A percentile compares a stretch with the other conserved stretches of the same genome.
These are phyloP conservation scores for Podaxis sp. DNA, from an alignment of 768 basidiomycete genomes.

Conservation along the genomic window DNA sequence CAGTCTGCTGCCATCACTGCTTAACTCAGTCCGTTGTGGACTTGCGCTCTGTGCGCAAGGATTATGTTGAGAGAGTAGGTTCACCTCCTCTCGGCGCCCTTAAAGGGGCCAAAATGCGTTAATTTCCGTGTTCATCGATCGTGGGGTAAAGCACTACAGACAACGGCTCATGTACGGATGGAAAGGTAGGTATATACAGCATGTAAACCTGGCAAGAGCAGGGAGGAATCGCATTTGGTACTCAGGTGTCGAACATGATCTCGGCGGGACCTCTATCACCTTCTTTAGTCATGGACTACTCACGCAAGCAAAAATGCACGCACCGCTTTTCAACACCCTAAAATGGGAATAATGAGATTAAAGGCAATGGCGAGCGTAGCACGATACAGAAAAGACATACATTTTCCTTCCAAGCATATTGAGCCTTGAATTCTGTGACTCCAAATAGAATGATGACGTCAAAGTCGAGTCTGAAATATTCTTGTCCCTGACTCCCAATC, in stretches of 20 bases:
- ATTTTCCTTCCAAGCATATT: constrained; percentile 43
- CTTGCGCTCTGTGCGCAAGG: not conserved
- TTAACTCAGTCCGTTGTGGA: not conserved
- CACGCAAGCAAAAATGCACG: not conserved
- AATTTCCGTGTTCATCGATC: not conserved
- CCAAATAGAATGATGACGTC: constrained; percentile 45
- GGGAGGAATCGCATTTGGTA: not conserved
- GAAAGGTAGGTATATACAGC: not conserved
- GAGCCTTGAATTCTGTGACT: constrained; percentile 45
- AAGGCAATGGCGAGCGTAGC: not conserved
- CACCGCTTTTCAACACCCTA: constrained; percentile 24
- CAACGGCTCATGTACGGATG: not conserved
- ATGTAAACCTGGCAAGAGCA: not conserved
- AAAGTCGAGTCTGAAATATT: constrained; percentile 29
- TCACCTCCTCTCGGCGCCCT: not conserved
- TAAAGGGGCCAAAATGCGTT: not conserved
- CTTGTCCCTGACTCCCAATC: not conserved
- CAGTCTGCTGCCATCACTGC: not conserved
- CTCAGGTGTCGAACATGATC: not conserved
- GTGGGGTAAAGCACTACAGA: not conserved
- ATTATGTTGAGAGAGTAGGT: not conserved
- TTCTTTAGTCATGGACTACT: not conserved
- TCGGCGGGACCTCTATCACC: not conserved
- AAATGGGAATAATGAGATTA: not conserved
- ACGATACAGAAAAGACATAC: constrained; percentile 20